Evolutionary conservation across 345 rosid genomes (phyloP).

Genomic region (Salix exigua): DNA sequence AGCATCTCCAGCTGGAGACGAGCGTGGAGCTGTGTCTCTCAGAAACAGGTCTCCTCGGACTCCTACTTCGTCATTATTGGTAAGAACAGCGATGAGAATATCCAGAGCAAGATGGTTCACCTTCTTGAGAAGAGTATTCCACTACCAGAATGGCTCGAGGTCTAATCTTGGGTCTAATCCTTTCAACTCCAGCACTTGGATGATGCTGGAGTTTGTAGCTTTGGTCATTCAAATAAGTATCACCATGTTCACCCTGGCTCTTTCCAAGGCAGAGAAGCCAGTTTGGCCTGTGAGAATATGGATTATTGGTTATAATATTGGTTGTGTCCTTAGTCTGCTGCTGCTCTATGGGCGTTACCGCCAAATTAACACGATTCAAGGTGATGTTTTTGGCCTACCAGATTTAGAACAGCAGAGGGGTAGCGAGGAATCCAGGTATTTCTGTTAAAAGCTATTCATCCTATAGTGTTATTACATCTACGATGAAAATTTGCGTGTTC

Average conservation of each 20-base stretch:
- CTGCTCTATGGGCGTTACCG: slow-evolving; percentile 74
- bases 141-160: slow-evolving; percentile 87
- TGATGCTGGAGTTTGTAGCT: slow-evolving; percentile 77
- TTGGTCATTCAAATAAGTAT: slow-evolving; percentile 60
- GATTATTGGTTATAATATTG: slow-evolving; percentile 81
- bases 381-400: slow-evolving; percentile 43
- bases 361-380: slow-evolving; percentile 39
- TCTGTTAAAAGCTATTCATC: neutral
- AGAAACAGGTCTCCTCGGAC: slow-evolving; percentile 49
- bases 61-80: slow-evolving; percentile 40
- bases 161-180: slow-evolving; percentile 90
- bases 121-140: slow-evolving; percentile 92
- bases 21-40: slow-evolving; percentile 10
- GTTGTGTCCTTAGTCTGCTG: slow-evolving; percentile 66
- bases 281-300: slow-evolving; percentile 94
- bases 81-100: slow-evolving; percentile 69
- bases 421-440: slow-evolving; percentile 78
- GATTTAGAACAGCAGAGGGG: slow-evolving; percentile 74
- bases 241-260: slow-evolving; percentile 58
- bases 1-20: slow-evolving; percentile 34
- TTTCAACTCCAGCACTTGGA: slow-evolving; percentile 82
- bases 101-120: slow-evolving; percentile 94
- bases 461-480: neutral
- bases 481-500: neutral
- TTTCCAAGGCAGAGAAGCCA: slow-evolving; percentile 70